Percentiles rank a stretch among this genome's conserved stretches.
phyloP scores from a whole-genome alignment of 2,329 filamentous ascomycete genomes.

The Monosporascus sp. region DNA sequence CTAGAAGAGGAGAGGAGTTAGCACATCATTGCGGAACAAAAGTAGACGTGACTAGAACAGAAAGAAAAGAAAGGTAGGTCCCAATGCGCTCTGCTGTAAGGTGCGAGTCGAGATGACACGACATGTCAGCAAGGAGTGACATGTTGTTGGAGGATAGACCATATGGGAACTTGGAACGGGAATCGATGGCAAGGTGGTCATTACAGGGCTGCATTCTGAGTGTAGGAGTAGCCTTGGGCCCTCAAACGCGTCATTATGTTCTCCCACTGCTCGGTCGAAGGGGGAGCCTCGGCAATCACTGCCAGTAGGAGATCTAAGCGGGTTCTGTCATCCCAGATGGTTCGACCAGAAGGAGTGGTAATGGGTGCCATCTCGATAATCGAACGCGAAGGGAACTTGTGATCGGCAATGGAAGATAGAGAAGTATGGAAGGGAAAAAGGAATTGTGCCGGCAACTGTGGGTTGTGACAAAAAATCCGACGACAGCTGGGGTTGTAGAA shows the following conservation, averaged over 20 bases:
- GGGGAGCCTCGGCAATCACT: slow-evolving; percentile 31
- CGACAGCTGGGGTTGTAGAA: too few relatives aligned
- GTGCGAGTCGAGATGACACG: not conserved
- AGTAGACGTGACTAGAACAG: not conserved
- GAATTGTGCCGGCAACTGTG: not conserved
- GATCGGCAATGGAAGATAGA: not conserved
- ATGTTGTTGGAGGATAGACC: too few relatives aligned
- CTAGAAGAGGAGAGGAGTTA: slow-evolving; percentile 22
- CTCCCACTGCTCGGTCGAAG: slow-evolving; percentile 28
- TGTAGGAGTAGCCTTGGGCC: slow-evolving; percentile 33
- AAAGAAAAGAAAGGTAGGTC: too few relatives aligned
- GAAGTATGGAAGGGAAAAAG: not conserved
- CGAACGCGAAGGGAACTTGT: not conserved
- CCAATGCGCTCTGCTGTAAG: not conserved
- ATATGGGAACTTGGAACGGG: not conserved
- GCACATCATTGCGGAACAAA: not conserved
- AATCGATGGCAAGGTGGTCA: not conserved
- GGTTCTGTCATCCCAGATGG: slow-evolving; percentile 24
- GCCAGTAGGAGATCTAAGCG: slow-evolving; percentile 35
- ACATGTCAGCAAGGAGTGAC: not conserved
- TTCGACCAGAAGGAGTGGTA: slow-evolving; percentile 6
- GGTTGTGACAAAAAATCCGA: too few relatives aligned
- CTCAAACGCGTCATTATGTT: slow-evolving; percentile 27
- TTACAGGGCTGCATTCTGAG: slow-evolving; percentile 36
- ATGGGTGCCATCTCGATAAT: not conserved